phyloP scores from a whole-genome alignment of 176 grass and related monocot species.

The Phoenix dactylifera region DNA sequence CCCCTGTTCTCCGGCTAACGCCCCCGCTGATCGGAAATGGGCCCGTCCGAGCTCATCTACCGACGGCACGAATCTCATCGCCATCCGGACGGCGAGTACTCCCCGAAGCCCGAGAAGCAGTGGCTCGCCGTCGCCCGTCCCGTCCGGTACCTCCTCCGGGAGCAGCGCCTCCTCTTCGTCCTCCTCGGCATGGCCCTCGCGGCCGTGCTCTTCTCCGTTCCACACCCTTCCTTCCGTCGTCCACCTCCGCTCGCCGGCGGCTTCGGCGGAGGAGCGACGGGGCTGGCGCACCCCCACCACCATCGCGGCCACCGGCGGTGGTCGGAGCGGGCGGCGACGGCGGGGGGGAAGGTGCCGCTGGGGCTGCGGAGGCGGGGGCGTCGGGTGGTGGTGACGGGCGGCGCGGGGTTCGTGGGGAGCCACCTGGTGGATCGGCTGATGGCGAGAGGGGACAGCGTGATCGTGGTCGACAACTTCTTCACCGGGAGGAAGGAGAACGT shows the following conservation, averaged over 20 bases:
- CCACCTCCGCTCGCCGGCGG: background rate
- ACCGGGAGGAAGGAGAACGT: slow-evolving; percentile 82
- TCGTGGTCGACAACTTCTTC: slow-evolving; percentile 93
- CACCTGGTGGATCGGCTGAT: slow-evolving; percentile 77
- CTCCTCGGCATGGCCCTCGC: slow-evolving; percentile 58
- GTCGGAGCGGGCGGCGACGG: background rate
- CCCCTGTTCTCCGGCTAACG: too few relatives aligned
- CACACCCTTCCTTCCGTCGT: background rate
- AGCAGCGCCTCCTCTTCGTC: slow-evolving; percentile 55
- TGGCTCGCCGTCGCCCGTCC: slow-evolving; percentile 11
- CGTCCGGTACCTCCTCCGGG: slow-evolving; percentile 41
- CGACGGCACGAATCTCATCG: slow-evolving; percentile 31
- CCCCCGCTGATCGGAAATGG: too few relatives aligned
- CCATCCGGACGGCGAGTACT: slow-evolving; percentile 9
- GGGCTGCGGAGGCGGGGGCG: slow-evolving; percentile 56
- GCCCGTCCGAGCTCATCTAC: slow-evolving; percentile 44
- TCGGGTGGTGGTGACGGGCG: slow-evolving; percentile 58
- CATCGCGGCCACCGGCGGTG: background rate
- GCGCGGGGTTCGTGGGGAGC: slow-evolving; percentile 83
- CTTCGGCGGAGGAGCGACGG: slow-evolving; percentile 1
- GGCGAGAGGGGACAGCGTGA: slow-evolving; percentile 65
- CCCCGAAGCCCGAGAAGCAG: slow-evolving; percentile 30
- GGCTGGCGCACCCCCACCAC: background rate
- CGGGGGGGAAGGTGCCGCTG: slow-evolving; percentile 45
- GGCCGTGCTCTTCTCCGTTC: slow-evolving; percentile 29